Base-by-base conservation (phyloP, 1,284 basidiomycete species). In the Jaminaea rosea region DNA sequence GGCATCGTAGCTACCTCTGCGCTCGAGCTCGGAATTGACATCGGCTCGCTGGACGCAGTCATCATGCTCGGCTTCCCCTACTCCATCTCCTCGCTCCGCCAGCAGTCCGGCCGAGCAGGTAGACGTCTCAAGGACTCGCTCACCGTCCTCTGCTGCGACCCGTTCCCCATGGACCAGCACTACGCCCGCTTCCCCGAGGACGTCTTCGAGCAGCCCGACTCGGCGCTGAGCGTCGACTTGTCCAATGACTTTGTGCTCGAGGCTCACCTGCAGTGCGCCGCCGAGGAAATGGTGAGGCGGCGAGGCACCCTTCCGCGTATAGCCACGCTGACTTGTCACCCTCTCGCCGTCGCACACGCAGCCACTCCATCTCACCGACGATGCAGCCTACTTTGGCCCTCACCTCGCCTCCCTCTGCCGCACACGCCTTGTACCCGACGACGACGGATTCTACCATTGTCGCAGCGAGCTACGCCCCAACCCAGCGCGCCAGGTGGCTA, bases 1-100 rank as follows among this genome's bases (percentile, higher is more conserved):
- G 76, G 90, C 5, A 86, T 93, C 42, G 80, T 93, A n/a, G 87
- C 88, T 0, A 93, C 89, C 0, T 90, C 88, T 56, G 90, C 89
- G 0, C 79, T 93, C 11, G 90, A 93, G 73, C 81, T 93, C 1
- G 89, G 90, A 29, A 86, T 93, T 26, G 89, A 93, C 66, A 92
- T 93, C 39, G 90, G 88, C 13, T 82, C 81, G 19, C 76, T 93
- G 27, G 90, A 93, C 69, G 87, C 86, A 0, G 89, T 93, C 28
- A 82, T 93, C 54, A 87, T 90, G 81, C 80, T 91, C 19, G 88
- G 88, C 1, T 90, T 92, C 68, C 89, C 89, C 0, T 80, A 83
- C 50, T 66, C 69, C 23, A 60, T 64, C 34, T 70, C 70, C 26
- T 83, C 80, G 52, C 56, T 89, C 82, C 79, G 86, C 29, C 90